These are phyloP conservation scores for Zygosaccharomyces kombuchaensis DNA, from an alignment of 805 yeast genomes.

Conservation along the genomic window DNA sequence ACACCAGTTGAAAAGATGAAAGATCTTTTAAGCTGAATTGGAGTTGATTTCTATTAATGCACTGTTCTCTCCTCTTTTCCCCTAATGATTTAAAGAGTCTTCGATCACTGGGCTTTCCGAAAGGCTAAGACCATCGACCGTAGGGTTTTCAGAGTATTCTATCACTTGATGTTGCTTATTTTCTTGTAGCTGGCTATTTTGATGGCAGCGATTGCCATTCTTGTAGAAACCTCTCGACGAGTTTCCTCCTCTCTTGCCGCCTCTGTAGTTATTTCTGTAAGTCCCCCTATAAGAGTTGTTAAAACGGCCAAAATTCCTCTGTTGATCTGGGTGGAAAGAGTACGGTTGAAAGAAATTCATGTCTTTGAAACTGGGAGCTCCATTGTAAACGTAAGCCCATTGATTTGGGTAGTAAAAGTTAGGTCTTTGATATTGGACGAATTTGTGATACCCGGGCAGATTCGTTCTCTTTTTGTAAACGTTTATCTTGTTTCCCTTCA, in stretches of 20 bases:
- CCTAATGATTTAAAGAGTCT: no score
- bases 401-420: constrained; percentile 10
- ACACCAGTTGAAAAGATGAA: no score
- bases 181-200: not conserved
- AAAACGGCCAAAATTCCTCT: constrained; percentile 4
- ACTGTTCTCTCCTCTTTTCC: no score
- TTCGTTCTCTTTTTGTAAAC: constrained; percentile 53
- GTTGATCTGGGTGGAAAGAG: constrained; percentile 2
- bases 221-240: not conserved
- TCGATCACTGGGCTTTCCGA: not conserved
- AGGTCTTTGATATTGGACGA: constrained; percentile 8
- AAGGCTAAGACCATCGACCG: not conserved
- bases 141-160: not conserved
- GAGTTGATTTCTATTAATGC: no score
- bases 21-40: no score
- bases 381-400: constrained; percentile 6
- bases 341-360: constrained; percentile 7
- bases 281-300: constrained; percentile 20
- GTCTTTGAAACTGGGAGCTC: constrained; percentile 5
- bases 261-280: constrained; percentile 17
- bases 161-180: not conserved
- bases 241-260: constrained; percentile 12
- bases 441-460: constrained; percentile 41
- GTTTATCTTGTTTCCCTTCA: constrained; percentile 45
- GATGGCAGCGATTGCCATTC: not conserved